phyloP scores from a whole-genome alignment of 805 yeast genomes.

The Suhomyces prunicola region DNA sequence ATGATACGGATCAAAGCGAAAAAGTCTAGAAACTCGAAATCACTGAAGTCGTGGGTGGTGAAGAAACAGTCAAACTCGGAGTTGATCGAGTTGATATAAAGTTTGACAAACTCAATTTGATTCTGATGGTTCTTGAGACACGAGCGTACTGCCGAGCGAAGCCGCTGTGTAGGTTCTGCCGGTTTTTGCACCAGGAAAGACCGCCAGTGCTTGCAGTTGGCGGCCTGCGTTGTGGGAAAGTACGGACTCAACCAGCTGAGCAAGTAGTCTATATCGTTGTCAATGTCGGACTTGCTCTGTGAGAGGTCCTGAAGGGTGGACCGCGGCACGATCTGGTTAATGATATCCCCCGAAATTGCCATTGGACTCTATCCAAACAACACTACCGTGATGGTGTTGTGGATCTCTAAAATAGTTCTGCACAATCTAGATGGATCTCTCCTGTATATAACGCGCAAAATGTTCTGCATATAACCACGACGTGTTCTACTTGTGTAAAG shows the following conservation, averaged over 20 bases:
- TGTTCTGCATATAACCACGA: not conserved
- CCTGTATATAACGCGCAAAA: not conserved
- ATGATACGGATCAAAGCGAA: slow-evolving; percentile 16
- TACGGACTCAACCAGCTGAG: slow-evolving; percentile 33
- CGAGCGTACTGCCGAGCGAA: slow-evolving; percentile 34
- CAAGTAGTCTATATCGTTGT: slow-evolving; percentile 33
- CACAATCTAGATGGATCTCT: too few species aligned
- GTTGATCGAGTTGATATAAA: slow-evolving; percentile 32
- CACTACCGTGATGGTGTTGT: too few species aligned
- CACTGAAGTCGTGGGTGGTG: slow-evolving; percentile 1
- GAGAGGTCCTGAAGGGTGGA: slow-evolving; percentile 10
- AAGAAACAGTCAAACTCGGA: slow-evolving; percentile 15
- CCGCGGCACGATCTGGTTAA: slow-evolving; percentile 6
- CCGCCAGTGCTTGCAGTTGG: slow-evolving; percentile 1
- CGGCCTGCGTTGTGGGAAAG: slow-evolving; percentile 14
- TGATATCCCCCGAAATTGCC: not conserved
- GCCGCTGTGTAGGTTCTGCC: slow-evolving; percentile 31
- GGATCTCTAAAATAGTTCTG: too few species aligned
- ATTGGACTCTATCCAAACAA: not conserved
- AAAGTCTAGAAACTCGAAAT: slow-evolving; percentile 10
- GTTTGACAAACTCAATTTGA: slow-evolving; percentile 32
- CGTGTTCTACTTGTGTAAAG: not conserved
- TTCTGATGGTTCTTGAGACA: slow-evolving; percentile 32
- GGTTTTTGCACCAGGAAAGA: slow-evolving; percentile 1
- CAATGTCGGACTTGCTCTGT: slow-evolving; percentile 19